Percentiles rank a stretch among this genome's conserved stretches.
Evolutionary conservation across 257 asterid species (phyloP).

Genomic region (Solanum commersonii): DNA sequence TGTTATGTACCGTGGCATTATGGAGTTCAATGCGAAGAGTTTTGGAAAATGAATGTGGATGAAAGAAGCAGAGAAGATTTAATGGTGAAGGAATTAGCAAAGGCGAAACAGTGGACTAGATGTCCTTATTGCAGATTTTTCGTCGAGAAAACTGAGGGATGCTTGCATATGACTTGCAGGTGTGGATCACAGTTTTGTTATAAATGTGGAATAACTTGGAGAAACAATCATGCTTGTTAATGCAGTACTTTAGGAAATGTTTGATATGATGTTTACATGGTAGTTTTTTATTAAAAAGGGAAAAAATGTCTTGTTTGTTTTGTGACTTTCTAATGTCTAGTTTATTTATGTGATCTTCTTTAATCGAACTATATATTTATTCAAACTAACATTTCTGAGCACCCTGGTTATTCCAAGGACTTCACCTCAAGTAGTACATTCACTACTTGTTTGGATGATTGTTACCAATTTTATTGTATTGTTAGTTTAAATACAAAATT

Average conservation of each 20-base stretch:
- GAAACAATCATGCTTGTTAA: neutral
- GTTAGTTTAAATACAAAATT: too few relatives aligned
- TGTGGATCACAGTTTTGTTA: conserved; percentile 1
- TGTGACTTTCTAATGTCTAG: too few relatives aligned
- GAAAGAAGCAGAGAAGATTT: conserved; percentile 33
- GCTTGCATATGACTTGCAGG: conserved; percentile 45
- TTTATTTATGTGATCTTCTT: too few relatives aligned
- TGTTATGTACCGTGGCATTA: conserved; percentile 49
- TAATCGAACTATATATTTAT: too few relatives aligned
- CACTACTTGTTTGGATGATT: too few relatives aligned
- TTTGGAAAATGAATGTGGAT: conserved; percentile 2
- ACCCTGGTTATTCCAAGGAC: too few relatives aligned
- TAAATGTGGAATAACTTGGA: neutral
- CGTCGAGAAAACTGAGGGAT: conserved; percentile 32
- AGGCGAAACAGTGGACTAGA: conserved; percentile 33
- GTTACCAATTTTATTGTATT: too few relatives aligned
- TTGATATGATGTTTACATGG: too few relatives aligned
- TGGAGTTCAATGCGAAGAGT: conserved; percentile 30
- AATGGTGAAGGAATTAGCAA: conserved; percentile 31
- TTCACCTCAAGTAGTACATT: too few relatives aligned
- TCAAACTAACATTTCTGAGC: too few relatives aligned
- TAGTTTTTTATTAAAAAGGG: neutral
- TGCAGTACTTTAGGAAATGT: neutral
- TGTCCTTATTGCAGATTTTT: conserved; percentile 25
- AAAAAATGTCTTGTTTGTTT: too few relatives aligned